Evolutionary conservation across 306 rosid genomes (phyloP).

Genomic region (Vigna nakashimae): DNA sequence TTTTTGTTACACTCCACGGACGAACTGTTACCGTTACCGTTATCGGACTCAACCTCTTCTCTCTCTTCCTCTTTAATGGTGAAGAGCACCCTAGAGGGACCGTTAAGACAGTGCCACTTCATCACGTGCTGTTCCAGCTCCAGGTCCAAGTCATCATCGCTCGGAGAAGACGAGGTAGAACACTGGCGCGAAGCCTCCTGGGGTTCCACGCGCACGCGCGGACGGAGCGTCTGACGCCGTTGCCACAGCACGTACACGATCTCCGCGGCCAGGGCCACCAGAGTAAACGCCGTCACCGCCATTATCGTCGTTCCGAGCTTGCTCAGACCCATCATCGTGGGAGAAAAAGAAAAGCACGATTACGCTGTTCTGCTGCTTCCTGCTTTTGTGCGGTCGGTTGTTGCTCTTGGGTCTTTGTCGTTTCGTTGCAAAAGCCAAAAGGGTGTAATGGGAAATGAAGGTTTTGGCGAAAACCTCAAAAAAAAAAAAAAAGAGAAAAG

Average conservation of each 20-base stretch:
- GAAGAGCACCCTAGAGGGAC: conserved; percentile 50
- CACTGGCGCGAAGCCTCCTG: conserved; percentile 39
- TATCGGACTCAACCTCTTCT: conserved; percentile 52
- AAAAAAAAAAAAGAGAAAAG: background rate
- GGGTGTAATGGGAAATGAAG: conserved; percentile 4
- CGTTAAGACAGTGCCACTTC: conserved; percentile 49
- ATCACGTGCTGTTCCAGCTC: conserved; percentile 48
- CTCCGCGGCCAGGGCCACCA: conserved; percentile 42
- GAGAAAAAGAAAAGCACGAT: background rate
- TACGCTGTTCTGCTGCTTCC: background rate
- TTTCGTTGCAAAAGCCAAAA: background rate
- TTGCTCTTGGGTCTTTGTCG: conserved; percentile 19
- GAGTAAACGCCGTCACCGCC: conserved; percentile 47
- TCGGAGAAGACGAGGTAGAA: conserved; percentile 25
- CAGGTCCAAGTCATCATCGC: conserved; percentile 43
- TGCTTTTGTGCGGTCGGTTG: conserved; percentile 26
- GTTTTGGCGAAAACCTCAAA: background rate
- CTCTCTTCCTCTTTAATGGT: conserved; percentile 62
- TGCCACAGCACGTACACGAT: conserved; percentile 49
- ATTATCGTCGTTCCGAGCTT: conserved; percentile 51
- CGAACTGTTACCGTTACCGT: conserved; percentile 17
- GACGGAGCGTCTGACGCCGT: conserved; percentile 45
- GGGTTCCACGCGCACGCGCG: conserved; percentile 51
- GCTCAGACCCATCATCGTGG: conserved; percentile 50
- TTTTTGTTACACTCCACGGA: conserved; percentile 22